Conservation (phyloP, 106 monocot species). For the Gastrodia elata region DNA sequence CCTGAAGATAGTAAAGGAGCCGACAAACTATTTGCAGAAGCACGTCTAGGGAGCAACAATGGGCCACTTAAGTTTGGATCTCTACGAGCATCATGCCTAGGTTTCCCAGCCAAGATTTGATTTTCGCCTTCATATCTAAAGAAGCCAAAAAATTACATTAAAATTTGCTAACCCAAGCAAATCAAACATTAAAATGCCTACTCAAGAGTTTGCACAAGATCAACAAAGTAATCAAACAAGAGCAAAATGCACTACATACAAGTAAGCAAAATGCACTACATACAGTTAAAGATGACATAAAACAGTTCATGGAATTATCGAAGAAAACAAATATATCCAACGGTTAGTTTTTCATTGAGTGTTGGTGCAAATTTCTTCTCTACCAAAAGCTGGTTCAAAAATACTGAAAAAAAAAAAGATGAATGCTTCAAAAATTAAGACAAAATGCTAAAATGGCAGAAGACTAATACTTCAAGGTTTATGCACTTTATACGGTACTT, state of each 20-base stretch:
- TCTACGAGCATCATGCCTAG: conserved; percentile 45
- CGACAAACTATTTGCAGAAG: conserved; percentile 86
- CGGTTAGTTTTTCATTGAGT: no score
- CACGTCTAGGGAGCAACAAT: conserved; percentile 78
- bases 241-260: neutral
- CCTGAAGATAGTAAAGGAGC: conserved; percentile 72
- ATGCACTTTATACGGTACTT: no score
- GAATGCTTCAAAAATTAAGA: no score
- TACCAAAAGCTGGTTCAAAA: no score
- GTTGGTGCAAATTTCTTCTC: no score
- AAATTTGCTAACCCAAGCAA: neutral
- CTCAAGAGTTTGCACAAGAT: neutral
- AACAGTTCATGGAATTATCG: neutral
- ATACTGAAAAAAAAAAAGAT: no score
- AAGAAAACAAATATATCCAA: no score
- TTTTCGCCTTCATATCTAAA: conserved; percentile 35
- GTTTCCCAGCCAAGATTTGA: conserved; percentile 37
- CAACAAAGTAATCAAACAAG: neutral
- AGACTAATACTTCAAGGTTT: no score
- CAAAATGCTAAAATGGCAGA: no score
- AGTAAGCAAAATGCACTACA: neutral
- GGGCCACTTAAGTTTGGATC: conserved; percentile 77
- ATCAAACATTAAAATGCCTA: neutral
- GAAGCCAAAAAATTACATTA: neutral
- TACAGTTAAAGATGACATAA: neutral